phyloP scores from a whole-genome alignment of 2,329 filamentous ascomycete genomes.

The Sporothrix sp. region DNA sequence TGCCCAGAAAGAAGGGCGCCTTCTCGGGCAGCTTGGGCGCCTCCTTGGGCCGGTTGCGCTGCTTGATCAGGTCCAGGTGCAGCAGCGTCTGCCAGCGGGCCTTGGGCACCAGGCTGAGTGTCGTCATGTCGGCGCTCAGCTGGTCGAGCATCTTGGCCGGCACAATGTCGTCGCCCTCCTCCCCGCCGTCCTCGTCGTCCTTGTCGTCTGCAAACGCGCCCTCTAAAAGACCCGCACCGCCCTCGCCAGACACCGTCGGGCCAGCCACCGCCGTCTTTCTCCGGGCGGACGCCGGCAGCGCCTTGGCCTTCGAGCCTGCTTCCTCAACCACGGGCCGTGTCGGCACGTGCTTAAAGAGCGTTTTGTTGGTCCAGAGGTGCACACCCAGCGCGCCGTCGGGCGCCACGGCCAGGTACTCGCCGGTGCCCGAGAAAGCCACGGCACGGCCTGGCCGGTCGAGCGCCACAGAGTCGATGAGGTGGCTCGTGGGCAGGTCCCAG shows the following conservation, averaged over 20 bases:
- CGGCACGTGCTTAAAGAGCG: conserved; percentile 79
- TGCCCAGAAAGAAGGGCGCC: conserved; percentile 47
- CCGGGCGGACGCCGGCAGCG: not conserved
- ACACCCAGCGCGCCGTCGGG: conserved; percentile 75
- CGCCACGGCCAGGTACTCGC: conserved; percentile 88
- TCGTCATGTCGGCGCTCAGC: conserved; percentile 73
- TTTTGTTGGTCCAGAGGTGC: conserved; percentile 93
- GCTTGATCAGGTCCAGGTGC: conserved; percentile 83
- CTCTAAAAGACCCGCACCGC: conserved; percentile 63
- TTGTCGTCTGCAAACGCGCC: conserved; percentile 56
- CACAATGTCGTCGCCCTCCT: conserved; percentile 44
- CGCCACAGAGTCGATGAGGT: conserved; percentile 86
- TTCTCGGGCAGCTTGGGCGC: conserved; percentile 86
- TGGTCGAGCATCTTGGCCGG: conserved; percentile 58
- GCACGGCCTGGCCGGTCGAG: conserved; percentile 71
- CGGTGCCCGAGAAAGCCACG: conserved; percentile 77
- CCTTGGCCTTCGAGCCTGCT: not conserved
- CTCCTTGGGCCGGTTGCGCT: conserved; percentile 89
- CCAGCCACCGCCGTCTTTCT: conserved; percentile 35
- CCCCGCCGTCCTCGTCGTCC: conserved; percentile 32
- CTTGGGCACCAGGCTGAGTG: conserved; percentile 79
- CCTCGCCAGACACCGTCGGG: conserved; percentile 76
- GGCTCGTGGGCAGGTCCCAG: conserved; percentile 92
- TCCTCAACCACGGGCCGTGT: conserved; percentile 66
- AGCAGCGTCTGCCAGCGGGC: conserved; percentile 90